Evolutionary conservation across 1,139 yeast species (phyloP).

Genomic region (Yarrowia galli): DNA sequence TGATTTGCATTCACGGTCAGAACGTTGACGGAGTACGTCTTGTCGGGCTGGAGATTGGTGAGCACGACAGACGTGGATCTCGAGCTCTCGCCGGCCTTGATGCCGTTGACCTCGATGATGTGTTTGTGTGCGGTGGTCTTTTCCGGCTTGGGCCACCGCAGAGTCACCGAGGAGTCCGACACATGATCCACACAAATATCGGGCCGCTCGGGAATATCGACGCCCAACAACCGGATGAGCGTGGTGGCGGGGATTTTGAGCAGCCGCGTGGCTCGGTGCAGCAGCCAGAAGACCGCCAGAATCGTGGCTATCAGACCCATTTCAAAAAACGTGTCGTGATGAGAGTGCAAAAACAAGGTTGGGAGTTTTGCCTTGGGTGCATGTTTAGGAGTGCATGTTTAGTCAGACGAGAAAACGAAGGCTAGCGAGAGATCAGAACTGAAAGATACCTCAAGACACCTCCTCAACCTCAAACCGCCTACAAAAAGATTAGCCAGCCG

Average conservation of each 20-base stretch:
- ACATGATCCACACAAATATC: conserved; percentile 64
- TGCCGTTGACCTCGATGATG: conserved; percentile 59
- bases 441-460: no score
- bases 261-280: conserved; percentile 56
- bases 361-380: not conserved
- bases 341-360: conserved; percentile 7
- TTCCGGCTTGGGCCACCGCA: conserved; percentile 64
- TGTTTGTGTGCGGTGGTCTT: conserved; percentile 51
- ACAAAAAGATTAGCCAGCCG: not conserved
- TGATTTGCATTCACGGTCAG: conserved; percentile 57
- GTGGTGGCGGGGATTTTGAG: conserved; percentile 59
- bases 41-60: conserved; percentile 56
- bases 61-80: conserved; percentile 51
- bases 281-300: conserved; percentile 59
- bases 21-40: conserved; percentile 62
- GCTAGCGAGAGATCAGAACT: no score
- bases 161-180: conserved; percentile 56
- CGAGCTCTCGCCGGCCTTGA: conserved; percentile 53
- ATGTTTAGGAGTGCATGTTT: not conserved
- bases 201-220: conserved; percentile 65
- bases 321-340: not conserved
- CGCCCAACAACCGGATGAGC: conserved; percentile 59
- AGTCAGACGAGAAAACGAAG: no score
- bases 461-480: no score
- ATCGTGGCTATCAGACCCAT: conserved; percentile 43